A percentile compares a stretch with the other conserved stretches of the same genome.
Conservation (phyloP, 148 eudicot genomes). For the Chenopodium berlandieri region DNA sequence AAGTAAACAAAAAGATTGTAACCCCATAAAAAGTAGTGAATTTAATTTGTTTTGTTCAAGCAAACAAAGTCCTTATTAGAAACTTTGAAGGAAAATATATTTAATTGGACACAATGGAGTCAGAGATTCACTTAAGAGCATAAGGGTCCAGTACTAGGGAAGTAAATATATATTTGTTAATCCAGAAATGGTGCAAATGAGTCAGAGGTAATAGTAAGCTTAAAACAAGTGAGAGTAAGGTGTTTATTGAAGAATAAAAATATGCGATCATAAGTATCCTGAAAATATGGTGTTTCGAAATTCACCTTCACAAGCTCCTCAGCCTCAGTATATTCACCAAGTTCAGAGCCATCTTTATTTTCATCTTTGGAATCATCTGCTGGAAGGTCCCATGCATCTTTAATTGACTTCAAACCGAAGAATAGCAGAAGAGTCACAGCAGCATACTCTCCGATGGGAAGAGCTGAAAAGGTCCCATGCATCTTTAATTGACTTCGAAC, state of each 20-base stretch:
- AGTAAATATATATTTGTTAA: neutral
- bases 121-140: neutral
- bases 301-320: conserved; percentile 97
- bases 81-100: neutral
- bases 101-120: neutral
- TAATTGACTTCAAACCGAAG: conserved; percentile 90
- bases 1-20: neutral
- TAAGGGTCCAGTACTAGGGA: neutral
- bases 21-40: neutral
- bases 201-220: neutral
- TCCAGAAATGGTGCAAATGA: too few species aligned
- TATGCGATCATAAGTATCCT: neutral
- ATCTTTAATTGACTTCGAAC: conserved; percentile 1
- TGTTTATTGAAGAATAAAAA: neutral
- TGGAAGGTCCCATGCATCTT: conserved; percentile 97
- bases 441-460: conserved; percentile 96
- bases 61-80: neutral
- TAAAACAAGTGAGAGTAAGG: neutral
- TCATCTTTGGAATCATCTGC: conserved; percentile 43
- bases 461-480: conserved; percentile 46
- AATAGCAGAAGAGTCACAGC: conserved; percentile 87
- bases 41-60: neutral
- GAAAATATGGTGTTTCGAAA: conserved; percentile 34
- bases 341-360: conserved; percentile 50
- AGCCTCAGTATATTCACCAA: conserved; percentile 82